A percentile compares a stretch with the other conserved stretches of the same genome.
Evolutionary conservation across 768 basidiomycete genomes (phyloP).

Genomic region (Heimioporus sp.): DNA sequence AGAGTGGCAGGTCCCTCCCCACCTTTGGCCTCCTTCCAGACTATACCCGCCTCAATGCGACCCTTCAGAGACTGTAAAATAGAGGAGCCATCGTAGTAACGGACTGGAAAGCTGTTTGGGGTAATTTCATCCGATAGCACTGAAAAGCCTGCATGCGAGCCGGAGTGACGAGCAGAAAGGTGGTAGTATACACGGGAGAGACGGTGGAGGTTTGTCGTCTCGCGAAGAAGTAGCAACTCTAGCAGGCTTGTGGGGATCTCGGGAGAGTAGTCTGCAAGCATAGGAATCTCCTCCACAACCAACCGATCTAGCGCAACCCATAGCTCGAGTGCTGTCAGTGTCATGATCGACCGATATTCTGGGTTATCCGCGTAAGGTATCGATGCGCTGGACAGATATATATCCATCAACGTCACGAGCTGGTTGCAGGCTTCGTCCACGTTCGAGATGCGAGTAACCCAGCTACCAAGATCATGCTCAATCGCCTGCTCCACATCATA

Average conservation of each 20-base stretch:
- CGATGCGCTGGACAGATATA: conserved; percentile 11
- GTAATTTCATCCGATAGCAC: conserved; percentile 28
- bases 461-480: conserved; percentile 29
- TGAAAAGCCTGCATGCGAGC: conserved; percentile 18
- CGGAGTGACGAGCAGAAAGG: conserved; percentile 26
- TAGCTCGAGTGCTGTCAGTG: conserved; percentile 36
- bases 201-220: conserved; percentile 24
- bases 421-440: conserved; percentile 8
- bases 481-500: conserved; percentile 37
- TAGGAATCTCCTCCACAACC: neutral
- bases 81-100: conserved; percentile 21
- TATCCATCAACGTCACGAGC: conserved; percentile 19
- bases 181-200: conserved; percentile 27
- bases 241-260: conserved; percentile 21
- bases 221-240: conserved; percentile 26
- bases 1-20: neutral
- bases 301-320: conserved; percentile 31
- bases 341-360: conserved; percentile 32
- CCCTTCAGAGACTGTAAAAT: conserved; percentile 20
- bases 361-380: neutral
- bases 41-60: conserved; percentile 22
- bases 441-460: conserved; percentile 20
- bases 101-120: neutral
- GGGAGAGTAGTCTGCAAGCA: conserved; percentile 22
- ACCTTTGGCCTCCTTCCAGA: neutral